These are phyloP conservation scores for Talaromyces sp. DNA, from an alignment of 2,329 filamentous ascomycete genomes.

Conservation along the genomic window DNA sequence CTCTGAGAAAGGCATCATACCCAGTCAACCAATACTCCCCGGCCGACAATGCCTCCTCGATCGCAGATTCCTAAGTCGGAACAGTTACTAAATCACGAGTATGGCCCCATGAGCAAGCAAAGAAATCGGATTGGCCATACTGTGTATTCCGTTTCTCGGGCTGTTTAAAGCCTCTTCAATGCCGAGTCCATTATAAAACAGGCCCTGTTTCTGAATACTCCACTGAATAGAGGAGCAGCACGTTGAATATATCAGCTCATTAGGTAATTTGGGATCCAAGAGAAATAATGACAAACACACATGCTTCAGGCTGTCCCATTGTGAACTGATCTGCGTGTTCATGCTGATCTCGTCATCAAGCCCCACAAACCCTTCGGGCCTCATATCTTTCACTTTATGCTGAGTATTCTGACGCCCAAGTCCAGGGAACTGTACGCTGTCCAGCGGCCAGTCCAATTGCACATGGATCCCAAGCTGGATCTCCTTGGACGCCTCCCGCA, in stretches of 20 bases:
- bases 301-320: slow-evolving; percentile 7
- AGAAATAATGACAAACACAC: no score
- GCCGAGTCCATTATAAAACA: slow-evolving; percentile 4
- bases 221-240: no score
- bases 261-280: no score
- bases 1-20: neutral
- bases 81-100: neutral
- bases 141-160: neutral
- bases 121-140: no score
- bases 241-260: neutral
- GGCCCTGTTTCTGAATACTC: neutral
- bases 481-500: neutral
- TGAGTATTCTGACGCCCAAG: neutral
- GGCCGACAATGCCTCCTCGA: neutral
- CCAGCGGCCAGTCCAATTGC: slow-evolving; percentile 2
- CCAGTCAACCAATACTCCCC: neutral
- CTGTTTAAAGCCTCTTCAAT: neutral
- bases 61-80: slow-evolving; percentile 1
- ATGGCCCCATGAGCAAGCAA: no score
- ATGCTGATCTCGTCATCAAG: slow-evolving; percentile 3
- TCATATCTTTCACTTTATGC: no score
- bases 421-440: neutral
- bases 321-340: slow-evolving; percentile 2
- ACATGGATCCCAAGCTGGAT: neutral
- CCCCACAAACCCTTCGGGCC: neutral